phyloP scores from a whole-genome alignment of 345 rosid genomes.

The Rhizophora apiculata region DNA sequence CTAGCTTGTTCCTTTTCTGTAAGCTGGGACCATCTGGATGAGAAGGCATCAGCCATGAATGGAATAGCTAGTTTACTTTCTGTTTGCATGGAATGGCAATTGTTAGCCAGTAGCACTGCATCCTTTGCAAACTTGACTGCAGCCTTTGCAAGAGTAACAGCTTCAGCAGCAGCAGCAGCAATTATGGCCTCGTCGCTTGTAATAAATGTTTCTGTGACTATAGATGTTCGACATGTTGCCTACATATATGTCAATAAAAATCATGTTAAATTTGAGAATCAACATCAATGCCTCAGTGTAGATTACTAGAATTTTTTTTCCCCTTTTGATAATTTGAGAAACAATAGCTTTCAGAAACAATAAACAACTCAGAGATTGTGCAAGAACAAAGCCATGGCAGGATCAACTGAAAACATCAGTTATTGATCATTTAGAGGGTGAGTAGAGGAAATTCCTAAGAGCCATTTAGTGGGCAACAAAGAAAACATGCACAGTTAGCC shows the following conservation, averaged over 20 bases:
- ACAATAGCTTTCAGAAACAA: background rate
- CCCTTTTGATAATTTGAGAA: background rate
- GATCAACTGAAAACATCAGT: constrained; percentile 6
- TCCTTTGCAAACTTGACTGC: constrained; percentile 85
- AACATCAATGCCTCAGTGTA: too few species aligned
- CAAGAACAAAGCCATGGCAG: background rate
- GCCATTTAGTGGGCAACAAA: background rate
- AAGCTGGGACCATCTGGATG: constrained; percentile 45
- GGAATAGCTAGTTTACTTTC: constrained; percentile 25
- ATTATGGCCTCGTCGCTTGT: constrained; percentile 78
- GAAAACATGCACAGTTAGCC: background rate
- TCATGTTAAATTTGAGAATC: too few species aligned
- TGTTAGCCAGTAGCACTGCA: constrained; percentile 52
- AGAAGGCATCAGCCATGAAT: constrained; percentile 26
- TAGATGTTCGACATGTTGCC: constrained; percentile 55
- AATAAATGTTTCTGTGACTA: constrained; percentile 69
- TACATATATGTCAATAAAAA: constrained; percentile 22
- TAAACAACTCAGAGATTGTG: background rate
- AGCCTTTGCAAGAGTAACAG: constrained; percentile 85
- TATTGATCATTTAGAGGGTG: background rate
- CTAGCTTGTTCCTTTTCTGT: constrained; percentile 55
- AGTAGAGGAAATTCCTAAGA: background rate
- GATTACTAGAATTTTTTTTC: background rate
- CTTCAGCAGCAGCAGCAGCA: constrained; percentile 89
- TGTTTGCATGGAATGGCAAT: constrained; percentile 25